Evolutionary conservation across 2,329 filamentous ascomycete genomes (phyloP).

Genomic region (Dryadomyces quercus-mongolicae): DNA sequence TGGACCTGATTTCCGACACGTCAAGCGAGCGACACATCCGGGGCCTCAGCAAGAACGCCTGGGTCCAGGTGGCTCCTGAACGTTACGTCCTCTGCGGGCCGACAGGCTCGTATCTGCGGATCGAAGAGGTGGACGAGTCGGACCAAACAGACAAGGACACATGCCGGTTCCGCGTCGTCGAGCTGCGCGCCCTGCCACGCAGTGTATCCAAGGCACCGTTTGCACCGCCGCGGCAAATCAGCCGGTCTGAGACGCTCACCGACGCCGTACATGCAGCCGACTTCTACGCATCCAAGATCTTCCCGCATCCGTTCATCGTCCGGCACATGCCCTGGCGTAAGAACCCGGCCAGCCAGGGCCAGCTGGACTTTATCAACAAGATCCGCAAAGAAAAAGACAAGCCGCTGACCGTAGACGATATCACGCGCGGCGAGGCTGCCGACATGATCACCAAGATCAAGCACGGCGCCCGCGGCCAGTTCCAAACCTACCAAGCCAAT

Average conservation of each 20-base stretch:
- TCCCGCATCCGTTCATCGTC: slow-evolving; percentile 54
- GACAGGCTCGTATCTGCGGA: slow-evolving; percentile 47
- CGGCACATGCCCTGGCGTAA: slow-evolving; percentile 59
- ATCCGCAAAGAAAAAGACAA: slow-evolving; percentile 38
- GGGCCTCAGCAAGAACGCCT: slow-evolving; percentile 60
- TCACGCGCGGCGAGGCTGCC: slow-evolving; percentile 69
- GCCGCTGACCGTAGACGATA: slow-evolving; percentile 36
- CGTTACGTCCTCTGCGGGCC: slow-evolving; percentile 60
- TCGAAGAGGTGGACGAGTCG: slow-evolving; percentile 29
- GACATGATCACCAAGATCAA: slow-evolving; percentile 92
- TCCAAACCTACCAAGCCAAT: slow-evolving; percentile 36
- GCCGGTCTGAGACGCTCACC: slow-evolving; percentile 51
- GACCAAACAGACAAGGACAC: slow-evolving; percentile 11
- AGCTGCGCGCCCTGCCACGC: slow-evolving; percentile 34
- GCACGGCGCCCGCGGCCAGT: slow-evolving; percentile 63
- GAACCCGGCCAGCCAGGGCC: slow-evolving; percentile 47
- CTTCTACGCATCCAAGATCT: slow-evolving; percentile 58
- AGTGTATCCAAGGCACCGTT: slow-evolving; percentile 42
- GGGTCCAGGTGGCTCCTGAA: slow-evolving; percentile 65
- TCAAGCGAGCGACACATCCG: slow-evolving; percentile 70
- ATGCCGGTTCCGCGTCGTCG: slow-evolving; percentile 29
- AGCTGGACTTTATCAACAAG: slow-evolving; percentile 61
- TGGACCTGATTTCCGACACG: slow-evolving; percentile 76
- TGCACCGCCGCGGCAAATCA: slow-evolving; percentile 56
- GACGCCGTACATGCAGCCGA: slow-evolving; percentile 78